Evolutionary conservation across 2,329 filamentous ascomycete species (phyloP).

Genomic region (Cordyceps militaris): DNA sequence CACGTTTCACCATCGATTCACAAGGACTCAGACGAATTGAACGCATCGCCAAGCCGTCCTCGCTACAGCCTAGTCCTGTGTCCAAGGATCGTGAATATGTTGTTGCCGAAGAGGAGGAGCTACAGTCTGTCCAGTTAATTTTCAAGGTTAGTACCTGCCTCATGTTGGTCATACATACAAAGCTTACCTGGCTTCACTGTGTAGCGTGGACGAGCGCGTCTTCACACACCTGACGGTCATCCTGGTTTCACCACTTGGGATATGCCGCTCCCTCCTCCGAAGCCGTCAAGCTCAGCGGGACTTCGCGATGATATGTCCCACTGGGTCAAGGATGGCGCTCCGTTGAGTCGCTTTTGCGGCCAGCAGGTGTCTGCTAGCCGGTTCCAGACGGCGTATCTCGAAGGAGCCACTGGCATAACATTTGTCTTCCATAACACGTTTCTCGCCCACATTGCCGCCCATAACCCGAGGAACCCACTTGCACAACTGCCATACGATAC

Average conservation of each 20-base stretch:
- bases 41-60: neutral
- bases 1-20: slow-evolving; percentile 1
- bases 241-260: neutral
- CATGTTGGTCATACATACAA: neutral
- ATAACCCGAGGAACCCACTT: neutral
- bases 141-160: neutral
- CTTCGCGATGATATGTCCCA: neutral
- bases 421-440: slow-evolving; percentile 1
- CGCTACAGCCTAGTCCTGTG: neutral
- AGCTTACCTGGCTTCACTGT: neutral
- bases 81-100: neutral
- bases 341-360: neutral
- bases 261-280: neutral
- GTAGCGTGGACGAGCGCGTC: neutral
- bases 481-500: neutral
- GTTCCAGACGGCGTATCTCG: neutral
- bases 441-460: neutral
- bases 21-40: neutral
- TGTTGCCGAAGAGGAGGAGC: neutral
- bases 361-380: neutral
- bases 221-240: neutral
- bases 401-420: neutral
- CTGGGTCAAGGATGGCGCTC: neutral
- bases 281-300: neutral
- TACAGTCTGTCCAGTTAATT: neutral